Conservation (phyloP, 352 stramenopile species). For the Phytophthora ohioensis region DNA sequence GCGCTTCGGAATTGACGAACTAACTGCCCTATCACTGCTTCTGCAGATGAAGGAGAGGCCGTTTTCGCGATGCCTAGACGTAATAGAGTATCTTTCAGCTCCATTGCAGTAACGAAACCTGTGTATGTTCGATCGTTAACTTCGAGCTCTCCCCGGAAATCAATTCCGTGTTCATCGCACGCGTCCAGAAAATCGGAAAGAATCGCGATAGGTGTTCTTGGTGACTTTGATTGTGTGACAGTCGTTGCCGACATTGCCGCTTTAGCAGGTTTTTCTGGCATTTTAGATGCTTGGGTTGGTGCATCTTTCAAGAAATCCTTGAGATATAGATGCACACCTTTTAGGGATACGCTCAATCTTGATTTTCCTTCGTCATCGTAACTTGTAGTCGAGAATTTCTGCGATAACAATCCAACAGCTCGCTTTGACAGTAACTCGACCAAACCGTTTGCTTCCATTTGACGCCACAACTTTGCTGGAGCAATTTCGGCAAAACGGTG, state of each 20-base stretch:
- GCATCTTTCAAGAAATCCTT: conserved; percentile 15
- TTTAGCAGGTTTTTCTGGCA: neutral
- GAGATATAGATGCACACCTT: conserved; percentile 41
- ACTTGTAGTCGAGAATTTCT: conserved; percentile 45
- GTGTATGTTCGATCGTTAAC: conserved; percentile 53
- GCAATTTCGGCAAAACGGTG: conserved; percentile 50
- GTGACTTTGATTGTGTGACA: neutral
- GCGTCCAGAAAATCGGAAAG: conserved; percentile 41
- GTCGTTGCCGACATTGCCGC: neutral
- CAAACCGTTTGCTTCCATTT: conserved; percentile 60
- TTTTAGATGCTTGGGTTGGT: conserved; percentile 3
- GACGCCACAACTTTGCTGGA: conserved; percentile 47
- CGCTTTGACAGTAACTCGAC: conserved; percentile 51
- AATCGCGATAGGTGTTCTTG: conserved; percentile 12
- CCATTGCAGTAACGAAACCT: conserved; percentile 48
- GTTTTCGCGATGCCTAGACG: conserved; percentile 46
- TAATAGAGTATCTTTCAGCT: conserved; percentile 66
- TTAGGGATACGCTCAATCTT: conserved; percentile 39
- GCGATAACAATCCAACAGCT: conserved; percentile 44
- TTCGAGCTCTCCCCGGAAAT: conserved; percentile 66
- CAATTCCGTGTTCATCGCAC: conserved; percentile 52
- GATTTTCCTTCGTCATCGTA: conserved; percentile 14
- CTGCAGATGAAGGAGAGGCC: conserved; percentile 23
- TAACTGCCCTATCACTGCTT: conserved; percentile 58
- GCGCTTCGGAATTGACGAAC: conserved; percentile 59